These are phyloP conservation scores for Sclerotiophoma versabilis DNA, from an alignment of 2,329 filamentous ascomycete genomes.

Conservation along the genomic window DNA sequence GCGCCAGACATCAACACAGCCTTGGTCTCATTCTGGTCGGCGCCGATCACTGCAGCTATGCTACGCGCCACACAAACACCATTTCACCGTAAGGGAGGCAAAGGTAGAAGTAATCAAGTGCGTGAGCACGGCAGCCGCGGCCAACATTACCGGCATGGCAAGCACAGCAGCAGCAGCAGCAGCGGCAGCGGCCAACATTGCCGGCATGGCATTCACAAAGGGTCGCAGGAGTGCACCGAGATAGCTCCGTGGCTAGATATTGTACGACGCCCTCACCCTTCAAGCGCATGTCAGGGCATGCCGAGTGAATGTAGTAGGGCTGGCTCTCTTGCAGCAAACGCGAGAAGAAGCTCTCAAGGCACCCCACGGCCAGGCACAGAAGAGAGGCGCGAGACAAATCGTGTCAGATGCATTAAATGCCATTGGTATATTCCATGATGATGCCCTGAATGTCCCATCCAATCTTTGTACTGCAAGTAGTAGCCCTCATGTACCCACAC, in stretches of 20 bases:
- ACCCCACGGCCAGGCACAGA: too few relatives aligned
- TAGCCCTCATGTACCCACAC: background rate
- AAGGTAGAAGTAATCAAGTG: background rate
- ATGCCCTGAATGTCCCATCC: background rate
- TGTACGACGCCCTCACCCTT: background rate
- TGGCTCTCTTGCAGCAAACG: background rate
- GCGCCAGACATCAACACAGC: background rate
- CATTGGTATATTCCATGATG: background rate
- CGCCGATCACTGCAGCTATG: background rate
- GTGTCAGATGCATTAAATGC: background rate
- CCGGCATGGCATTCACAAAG: background rate
- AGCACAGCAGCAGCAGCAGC: background rate
- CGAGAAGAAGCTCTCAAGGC: too few relatives aligned
- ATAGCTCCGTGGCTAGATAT: background rate
- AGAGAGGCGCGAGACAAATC: too few relatives aligned
- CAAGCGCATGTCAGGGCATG: background rate
- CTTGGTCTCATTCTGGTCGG: background rate
- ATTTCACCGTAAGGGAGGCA: background rate
- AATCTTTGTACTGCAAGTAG: conserved; percentile 4
- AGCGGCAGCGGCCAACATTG: background rate
- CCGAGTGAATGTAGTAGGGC: background rate
- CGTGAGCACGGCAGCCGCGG: background rate
- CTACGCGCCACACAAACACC: background rate
- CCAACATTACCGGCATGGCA: background rate
- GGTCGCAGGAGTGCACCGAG: background rate